Percentiles rank a stretch among this genome's conserved stretches.
These are phyloP conservation scores for Solanum pennellii DNA, from an alignment of 257 asterid species.

Conservation along the genomic window DNA sequence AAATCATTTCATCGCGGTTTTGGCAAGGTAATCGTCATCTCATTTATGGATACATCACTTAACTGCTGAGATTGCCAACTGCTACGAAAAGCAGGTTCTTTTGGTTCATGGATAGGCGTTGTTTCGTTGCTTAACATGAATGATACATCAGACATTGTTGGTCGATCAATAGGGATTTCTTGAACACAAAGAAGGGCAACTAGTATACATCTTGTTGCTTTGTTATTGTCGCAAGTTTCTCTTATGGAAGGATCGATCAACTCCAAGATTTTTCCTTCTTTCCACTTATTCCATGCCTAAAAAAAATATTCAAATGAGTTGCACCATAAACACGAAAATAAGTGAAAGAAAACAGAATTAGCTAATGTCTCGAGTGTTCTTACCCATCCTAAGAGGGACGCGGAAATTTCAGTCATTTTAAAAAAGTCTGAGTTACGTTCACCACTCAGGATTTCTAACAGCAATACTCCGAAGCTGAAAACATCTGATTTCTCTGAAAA, in stretches of 20 bases:
- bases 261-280: constrained; percentile 4
- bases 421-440: constrained; percentile 3
- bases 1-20: not conserved
- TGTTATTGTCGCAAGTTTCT: not conserved
- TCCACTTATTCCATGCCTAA: constrained; percentile 23
- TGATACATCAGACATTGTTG: constrained; percentile 12
- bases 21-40: not conserved
- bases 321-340: not conserved
- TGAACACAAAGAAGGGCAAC: constrained; percentile 21
- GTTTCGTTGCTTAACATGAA: constrained; percentile 11
- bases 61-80: not conserved
- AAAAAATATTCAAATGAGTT: not conserved
- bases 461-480: constrained; percentile 15
- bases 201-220: not conserved
- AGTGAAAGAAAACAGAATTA: not conserved
- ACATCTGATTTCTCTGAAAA: constrained; percentile 18
- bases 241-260: not conserved
- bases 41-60: not conserved
- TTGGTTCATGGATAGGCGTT: constrained; percentile 1
- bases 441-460: constrained; percentile 16
- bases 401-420: not conserved
- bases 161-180: constrained; percentile 15
- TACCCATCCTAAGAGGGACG: constrained; percentile 17
- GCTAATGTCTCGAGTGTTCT: not conserved
- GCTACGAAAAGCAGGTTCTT: constrained; percentile 7